Percentiles rank a stretch among this genome's conserved stretches.
These are phyloP conservation scores for Nakataea oryzae DNA, from an alignment of 2,329 filamentous ascomycete species.

Conservation along the genomic window DNA sequence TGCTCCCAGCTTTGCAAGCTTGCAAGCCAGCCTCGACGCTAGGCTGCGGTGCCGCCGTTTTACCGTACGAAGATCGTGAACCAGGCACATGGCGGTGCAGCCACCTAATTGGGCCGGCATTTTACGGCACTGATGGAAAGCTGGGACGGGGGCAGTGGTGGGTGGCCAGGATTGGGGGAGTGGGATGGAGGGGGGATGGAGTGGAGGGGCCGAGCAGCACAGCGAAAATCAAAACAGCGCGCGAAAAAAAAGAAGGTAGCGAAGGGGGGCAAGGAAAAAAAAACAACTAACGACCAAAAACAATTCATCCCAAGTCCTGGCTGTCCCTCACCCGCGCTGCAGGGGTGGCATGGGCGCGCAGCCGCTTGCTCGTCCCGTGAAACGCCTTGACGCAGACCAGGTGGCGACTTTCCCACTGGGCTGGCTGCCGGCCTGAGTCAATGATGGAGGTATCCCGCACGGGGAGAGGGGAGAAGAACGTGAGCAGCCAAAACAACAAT, in stretches of 20 bases:
- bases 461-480: neutral
- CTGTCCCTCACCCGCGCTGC: neutral
- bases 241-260: neutral
- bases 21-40: neutral
- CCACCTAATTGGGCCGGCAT: neutral
- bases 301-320: neutral
- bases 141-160: neutral
- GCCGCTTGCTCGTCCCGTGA: neutral
- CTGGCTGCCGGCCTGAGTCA: neutral
- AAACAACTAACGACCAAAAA: neutral
- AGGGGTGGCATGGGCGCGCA: neutral
- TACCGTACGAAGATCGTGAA: neutral
- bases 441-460: neutral
- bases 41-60: neutral
- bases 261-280: neutral
- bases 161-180: neutral
- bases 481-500: neutral
- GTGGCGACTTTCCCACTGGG: neutral
- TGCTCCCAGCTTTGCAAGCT: neutral
- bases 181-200: neutral
- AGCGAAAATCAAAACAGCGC: neutral
- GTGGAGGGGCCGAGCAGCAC: neutral
- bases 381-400: neutral
- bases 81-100: neutral
- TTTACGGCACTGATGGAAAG: neutral